phyloP scores from a whole-genome alignment of 164 flowering plant genomes.

The Aristolochia contorta region DNA sequence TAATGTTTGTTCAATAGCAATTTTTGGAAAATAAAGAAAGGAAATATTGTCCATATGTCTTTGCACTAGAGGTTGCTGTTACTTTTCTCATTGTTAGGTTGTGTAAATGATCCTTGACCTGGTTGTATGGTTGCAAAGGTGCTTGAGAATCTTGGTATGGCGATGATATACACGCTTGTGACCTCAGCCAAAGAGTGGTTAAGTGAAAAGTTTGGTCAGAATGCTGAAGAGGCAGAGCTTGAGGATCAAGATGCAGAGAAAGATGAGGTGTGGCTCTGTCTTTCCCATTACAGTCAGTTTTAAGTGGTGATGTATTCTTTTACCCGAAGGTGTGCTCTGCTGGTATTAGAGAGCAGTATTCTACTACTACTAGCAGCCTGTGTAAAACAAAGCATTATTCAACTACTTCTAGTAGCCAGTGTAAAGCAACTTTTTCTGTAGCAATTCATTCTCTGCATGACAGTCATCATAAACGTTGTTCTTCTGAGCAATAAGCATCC shows the following conservation, averaged over 20 bases:
- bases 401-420: too few species aligned
- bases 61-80: not conserved
- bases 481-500: too few species aligned
- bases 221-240: conserved; percentile 19
- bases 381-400: too few species aligned
- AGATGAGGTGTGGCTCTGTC: conserved; percentile 60
- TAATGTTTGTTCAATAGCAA: too few species aligned
- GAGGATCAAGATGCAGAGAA: conserved; percentile 52
- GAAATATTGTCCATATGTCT: not conserved
- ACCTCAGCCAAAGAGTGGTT: conserved; percentile 92
- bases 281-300: conserved; percentile 11
- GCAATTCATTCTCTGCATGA: too few species aligned
- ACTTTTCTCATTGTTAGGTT: not conserved
- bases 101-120: too few species aligned
- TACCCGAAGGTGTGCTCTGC: conserved; percentile 11
- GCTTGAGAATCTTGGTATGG: conserved; percentile 96
- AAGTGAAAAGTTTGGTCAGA: conserved; percentile 55
- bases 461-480: too few species aligned
- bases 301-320: conserved; percentile 11
- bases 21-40: too few species aligned
- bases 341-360: not conserved
- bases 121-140: conserved; percentile 36
- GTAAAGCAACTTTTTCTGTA: too few species aligned
- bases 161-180: conserved; percentile 92
- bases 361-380: too few species aligned